Evolutionary conservation across 129 eudicot genomes (phyloP).

Genomic region (Helianthus annuus): DNA sequence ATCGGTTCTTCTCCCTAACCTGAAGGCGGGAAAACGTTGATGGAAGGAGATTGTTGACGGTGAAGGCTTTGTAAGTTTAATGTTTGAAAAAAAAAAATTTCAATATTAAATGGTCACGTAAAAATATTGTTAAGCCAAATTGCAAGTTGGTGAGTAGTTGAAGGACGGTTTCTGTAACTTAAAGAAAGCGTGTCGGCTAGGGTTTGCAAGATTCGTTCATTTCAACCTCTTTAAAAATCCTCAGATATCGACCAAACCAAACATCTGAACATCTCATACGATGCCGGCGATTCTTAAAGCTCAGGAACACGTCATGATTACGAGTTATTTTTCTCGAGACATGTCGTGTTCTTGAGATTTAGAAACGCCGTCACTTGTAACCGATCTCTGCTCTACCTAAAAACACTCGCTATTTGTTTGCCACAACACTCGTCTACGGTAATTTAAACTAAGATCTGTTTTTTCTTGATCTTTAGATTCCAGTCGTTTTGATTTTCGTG

Average conservation of each 20-base stretch:
- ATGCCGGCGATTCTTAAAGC: slow-evolving; percentile 26
- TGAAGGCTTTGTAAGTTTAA: too few species aligned
- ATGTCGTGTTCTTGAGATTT: slow-evolving; percentile 1
- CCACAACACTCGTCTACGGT: background rate
- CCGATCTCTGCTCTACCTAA: background rate
- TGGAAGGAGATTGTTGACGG: too few species aligned
- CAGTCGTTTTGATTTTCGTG: background rate
- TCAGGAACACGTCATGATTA: slow-evolving; percentile 18
- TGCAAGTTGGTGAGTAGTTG: background rate
- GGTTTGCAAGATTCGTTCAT: background rate
- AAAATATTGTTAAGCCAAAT: background rate
- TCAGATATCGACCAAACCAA: background rate
- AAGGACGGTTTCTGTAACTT: background rate
- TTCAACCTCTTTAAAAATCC: background rate
- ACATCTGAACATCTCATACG: background rate
- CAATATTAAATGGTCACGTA: background rate
- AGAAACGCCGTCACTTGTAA: slow-evolving; percentile 23
- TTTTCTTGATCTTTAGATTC: background rate
- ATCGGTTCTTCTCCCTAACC: too few species aligned
- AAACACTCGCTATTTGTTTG: background rate
- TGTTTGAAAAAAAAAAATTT: too few species aligned
- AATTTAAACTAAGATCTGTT: background rate
- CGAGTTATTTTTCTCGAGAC: background rate
- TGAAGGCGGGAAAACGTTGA: too few species aligned
- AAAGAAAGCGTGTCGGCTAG: background rate